Evolutionary conservation across 2,329 filamentous ascomycete species (phyloP), one percentile per base, ranked within the genome.

Genomic region (Talaromyces marneffei): DNA sequence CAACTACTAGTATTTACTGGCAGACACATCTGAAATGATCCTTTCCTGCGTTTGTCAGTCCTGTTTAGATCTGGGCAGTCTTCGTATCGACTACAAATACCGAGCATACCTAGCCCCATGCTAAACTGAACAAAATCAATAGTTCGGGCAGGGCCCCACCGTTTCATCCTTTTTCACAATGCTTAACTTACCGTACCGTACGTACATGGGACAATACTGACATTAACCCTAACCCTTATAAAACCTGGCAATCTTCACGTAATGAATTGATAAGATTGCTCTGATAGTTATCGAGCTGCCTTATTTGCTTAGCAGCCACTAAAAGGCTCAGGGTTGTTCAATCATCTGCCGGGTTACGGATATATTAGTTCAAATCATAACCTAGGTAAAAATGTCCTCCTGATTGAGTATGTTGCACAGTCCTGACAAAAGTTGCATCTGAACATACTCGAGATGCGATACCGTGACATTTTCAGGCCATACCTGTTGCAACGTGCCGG

Each of bases 61-160:
- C 44, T 48, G 44, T 29, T 29, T 48, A 12, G n/a, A 48, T 48
- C 44, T 25, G n/a, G 44, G 44, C 23, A 27, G 12, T 48, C 7
- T 48, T 48, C 44, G 44, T 48, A 48, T 48, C 25, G n/a, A n/a
- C n/a, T n/a, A n/a, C n/a, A n/a, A n/a, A n/a, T n/a, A n/a, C n/a
- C n/a, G 44, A 48, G 23, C 44, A 39, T 39, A 31, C 9, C 33
- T 54, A 37, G 31, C 18, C 33, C 4, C 31, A 35, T n/a, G 12
- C 29, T 35, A 54, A 54, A 37, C 10, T 14, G 33, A 29, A 8
- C 33, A 57, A 48, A 57, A 48, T 57, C 55, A 57, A 57, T 57
- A 57, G 55, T 57, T 57, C 55, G 39, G 23, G 27, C 39, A 46
- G 27, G n/a, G 39, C 29, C 55, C 55, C 55, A 46, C 54, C 16